phyloP scores from a whole-genome alignment of 1,284 basidiomycete genomes.

The Vanrija sp. region DNA sequence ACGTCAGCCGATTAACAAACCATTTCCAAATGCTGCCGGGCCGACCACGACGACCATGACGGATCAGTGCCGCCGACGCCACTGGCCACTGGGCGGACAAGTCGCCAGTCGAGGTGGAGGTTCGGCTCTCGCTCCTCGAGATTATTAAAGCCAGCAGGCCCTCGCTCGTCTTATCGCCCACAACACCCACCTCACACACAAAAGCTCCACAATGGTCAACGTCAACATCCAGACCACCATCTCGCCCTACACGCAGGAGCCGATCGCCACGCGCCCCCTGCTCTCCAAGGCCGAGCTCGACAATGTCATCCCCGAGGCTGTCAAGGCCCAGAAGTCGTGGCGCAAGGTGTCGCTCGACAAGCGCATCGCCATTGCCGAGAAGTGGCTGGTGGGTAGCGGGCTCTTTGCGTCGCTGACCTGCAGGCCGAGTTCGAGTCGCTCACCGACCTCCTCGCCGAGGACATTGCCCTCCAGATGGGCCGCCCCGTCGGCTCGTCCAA shows the following conservation, averaged over 20 bases:
- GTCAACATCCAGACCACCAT: constrained; percentile 53
- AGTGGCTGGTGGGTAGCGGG: constrained; percentile 62
- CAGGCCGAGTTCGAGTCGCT: constrained; percentile 72
- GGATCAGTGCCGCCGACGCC: too few species aligned
- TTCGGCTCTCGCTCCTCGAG: too few species aligned
- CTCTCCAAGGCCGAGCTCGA: constrained; percentile 57
- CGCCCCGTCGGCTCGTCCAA: constrained; percentile 52
- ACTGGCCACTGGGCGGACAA: too few species aligned
- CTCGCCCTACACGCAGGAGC: constrained; percentile 52
- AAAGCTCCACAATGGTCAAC: constrained; percentile 19
- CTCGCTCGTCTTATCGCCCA: not conserved
- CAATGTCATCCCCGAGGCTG: constrained; percentile 57
- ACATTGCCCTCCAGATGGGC: constrained; percentile 76
- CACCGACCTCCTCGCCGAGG: constrained; percentile 65
- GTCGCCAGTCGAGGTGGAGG: too few species aligned
- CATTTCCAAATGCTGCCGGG: too few species aligned
- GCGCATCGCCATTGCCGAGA: constrained; percentile 66
- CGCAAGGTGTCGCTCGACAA: constrained; percentile 63
- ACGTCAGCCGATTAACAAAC: too few species aligned
- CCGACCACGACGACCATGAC: too few species aligned
- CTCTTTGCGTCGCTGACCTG: constrained; percentile 1
- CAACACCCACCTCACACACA: not conserved
- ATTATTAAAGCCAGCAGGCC: too few species aligned
- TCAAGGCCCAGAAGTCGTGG: constrained; percentile 71
- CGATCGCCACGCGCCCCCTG: constrained; percentile 49